Evolutionary conservation across 768 basidiomycete species (phyloP).

Genomic region (Lyophyllum semitale): DNA sequence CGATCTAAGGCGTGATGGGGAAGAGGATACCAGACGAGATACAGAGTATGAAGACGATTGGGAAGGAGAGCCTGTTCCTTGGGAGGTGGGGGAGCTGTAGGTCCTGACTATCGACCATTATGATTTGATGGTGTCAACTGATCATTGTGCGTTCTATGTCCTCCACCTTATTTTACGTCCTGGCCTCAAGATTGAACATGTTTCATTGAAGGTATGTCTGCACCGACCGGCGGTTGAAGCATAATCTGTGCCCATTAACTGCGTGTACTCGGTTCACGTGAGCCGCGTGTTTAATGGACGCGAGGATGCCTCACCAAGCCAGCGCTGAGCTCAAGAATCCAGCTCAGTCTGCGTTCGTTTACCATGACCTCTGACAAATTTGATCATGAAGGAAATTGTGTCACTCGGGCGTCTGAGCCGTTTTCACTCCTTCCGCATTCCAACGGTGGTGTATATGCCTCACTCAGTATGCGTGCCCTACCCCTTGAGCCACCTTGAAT

Average conservation of each 20-base stretch:
- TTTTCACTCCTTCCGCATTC: slow-evolving; percentile 1
- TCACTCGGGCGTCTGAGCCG: neutral
- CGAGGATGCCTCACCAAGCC: slow-evolving; percentile 2
- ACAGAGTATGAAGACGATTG: slow-evolving; percentile 62
- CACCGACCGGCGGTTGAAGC: neutral
- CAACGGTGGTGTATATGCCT: slow-evolving; percentile 9
- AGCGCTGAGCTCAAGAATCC: neutral
- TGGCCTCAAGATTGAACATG: slow-evolving; percentile 12
- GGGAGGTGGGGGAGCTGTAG: slow-evolving; percentile 79
- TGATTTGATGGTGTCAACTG: neutral
- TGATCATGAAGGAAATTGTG: neutral
- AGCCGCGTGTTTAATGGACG: neutral
- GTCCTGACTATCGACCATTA: neutral
- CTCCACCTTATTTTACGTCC: slow-evolving; percentile 9
- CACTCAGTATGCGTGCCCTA: slow-evolving; percentile 12
- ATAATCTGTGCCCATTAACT: slow-evolving; percentile 2
- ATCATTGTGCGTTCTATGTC: slow-evolving; percentile 16
- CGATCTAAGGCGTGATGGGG: slow-evolving; percentile 33
- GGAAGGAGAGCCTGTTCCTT: slow-evolving; percentile 83
- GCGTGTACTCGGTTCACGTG: slow-evolving; percentile 7
- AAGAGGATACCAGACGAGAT: slow-evolving; percentile 25
- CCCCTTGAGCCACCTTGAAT: slow-evolving; percentile 7
- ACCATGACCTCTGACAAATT: slow-evolving; percentile 1
- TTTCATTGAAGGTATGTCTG: slow-evolving; percentile 9
- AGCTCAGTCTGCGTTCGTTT: slow-evolving; percentile 12